Conservation (phyloP, 2,329 filamentous ascomycete species). For the Zalaria sp. region DNA sequence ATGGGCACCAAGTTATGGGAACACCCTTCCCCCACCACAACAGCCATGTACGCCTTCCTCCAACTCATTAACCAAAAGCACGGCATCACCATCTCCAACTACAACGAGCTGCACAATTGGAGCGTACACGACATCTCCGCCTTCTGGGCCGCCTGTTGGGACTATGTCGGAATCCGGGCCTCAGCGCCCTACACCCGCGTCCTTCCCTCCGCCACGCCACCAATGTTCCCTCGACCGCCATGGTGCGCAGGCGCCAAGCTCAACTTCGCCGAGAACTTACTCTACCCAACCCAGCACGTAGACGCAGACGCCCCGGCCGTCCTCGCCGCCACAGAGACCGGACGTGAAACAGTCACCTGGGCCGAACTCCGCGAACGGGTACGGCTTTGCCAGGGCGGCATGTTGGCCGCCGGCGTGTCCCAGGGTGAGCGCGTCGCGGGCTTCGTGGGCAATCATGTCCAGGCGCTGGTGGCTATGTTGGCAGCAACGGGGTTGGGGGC, state of each 20-base stretch:
- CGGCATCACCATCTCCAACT: conserved; percentile 46
- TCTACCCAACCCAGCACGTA: conserved; percentile 54
- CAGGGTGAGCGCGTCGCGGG: conserved; percentile 49
- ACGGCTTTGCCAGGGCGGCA: conserved; percentile 53
- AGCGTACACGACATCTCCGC: conserved; percentile 55
- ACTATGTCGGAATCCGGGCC: conserved; percentile 62
- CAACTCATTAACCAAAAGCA: conserved; percentile 55
- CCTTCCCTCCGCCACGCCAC: conserved; percentile 46
- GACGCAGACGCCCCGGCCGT: conserved; percentile 53
- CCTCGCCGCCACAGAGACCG: conserved; percentile 67
- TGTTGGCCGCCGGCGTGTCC: conserved; percentile 52
- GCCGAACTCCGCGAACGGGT: conserved; percentile 65
- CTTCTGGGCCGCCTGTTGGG: conserved; percentile 82
- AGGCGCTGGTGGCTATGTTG: conserved; percentile 79
- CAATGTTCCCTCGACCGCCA: conserved; percentile 73
- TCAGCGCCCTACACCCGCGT: conserved; percentile 52
- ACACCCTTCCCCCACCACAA: conserved; percentile 26
- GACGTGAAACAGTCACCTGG: conserved; percentile 58
- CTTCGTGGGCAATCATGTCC: conserved; percentile 80
- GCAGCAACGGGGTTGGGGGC: conserved; percentile 70
- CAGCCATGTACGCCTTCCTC: conserved; percentile 32
- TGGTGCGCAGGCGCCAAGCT: conserved; percentile 71
- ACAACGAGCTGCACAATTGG: conserved; percentile 71
- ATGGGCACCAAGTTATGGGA: conserved; percentile 14
- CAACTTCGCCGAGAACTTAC: conserved; percentile 91